These are phyloP conservation scores for Geranium rotundifolium DNA, from an alignment of 345 rosid species.

Conservation along the genomic window DNA sequence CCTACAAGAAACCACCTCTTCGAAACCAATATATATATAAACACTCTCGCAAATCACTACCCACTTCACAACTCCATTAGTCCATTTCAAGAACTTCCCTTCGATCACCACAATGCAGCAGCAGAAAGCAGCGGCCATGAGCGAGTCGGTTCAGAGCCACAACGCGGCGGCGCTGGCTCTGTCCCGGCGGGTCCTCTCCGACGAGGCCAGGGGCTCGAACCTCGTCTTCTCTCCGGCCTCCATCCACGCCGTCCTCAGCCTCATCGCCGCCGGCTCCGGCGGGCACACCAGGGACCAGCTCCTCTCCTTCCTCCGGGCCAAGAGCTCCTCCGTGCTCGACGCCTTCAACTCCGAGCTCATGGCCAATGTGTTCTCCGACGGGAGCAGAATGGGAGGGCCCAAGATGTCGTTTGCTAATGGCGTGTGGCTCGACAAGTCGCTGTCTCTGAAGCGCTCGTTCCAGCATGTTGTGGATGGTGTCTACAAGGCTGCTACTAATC, in stretches of 20 bases:
- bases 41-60: too few relatives aligned
- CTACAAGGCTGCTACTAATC: constrained; percentile 8
- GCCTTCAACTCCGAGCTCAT: constrained; percentile 10
- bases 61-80: too few relatives aligned
- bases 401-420: constrained; percentile 6
- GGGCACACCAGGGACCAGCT: constrained; percentile 11
- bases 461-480: constrained; percentile 3
- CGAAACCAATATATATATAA: too few relatives aligned
- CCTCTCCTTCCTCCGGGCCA: constrained; percentile 18
- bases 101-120: neutral
- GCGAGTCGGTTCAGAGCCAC: constrained; percentile 4
- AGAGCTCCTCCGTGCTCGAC: constrained; percentile 10
- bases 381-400: constrained; percentile 3
- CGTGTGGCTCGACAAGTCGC: constrained; percentile 9
- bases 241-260: constrained; percentile 12
- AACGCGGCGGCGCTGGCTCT: constrained; percentile 7
- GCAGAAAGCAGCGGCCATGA: neutral
- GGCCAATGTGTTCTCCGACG: constrained; percentile 9
- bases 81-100: too few relatives aligned
- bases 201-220: constrained; percentile 1
- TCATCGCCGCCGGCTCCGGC: constrained; percentile 11
- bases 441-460: constrained; percentile 9
- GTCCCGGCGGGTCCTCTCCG: constrained; percentile 2
- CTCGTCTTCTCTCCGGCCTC: constrained; percentile 17
- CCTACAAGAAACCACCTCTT: too few relatives aligned